Evolutionary conservation across 2,329 filamentous ascomycete species (phyloP).

Genomic region (Pseudopithomyces maydicus): DNA sequence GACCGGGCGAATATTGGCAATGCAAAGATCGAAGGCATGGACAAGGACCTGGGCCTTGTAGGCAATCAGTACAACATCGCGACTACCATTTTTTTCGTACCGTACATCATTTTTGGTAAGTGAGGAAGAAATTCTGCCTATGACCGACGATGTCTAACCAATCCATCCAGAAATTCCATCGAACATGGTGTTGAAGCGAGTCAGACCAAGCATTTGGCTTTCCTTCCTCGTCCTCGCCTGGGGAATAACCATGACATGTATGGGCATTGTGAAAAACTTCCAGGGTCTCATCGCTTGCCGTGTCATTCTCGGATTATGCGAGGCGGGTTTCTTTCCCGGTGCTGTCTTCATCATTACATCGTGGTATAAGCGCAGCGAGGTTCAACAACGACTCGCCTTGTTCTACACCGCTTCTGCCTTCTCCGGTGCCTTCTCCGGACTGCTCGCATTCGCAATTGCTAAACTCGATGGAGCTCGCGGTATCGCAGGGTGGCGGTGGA

Average conservation of each 20-base stretch:
- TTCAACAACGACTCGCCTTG: slow-evolving; percentile 59
- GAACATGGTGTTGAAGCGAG: background rate
- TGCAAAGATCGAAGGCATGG: slow-evolving; percentile 43
- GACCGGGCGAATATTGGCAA: slow-evolving; percentile 50
- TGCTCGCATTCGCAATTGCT: slow-evolving; percentile 59
- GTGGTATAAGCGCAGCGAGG: slow-evolving; percentile 62
- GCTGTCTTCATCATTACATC: slow-evolving; percentile 60
- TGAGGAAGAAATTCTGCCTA: too few species aligned
- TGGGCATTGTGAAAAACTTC: slow-evolving; percentile 52
- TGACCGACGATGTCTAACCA: too few species aligned
- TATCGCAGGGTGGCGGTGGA: slow-evolving; percentile 32
- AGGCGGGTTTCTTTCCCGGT: slow-evolving; percentile 30
- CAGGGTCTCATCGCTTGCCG: slow-evolving; percentile 52
- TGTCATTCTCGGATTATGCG: slow-evolving; percentile 37
- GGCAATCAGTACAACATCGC: slow-evolving; percentile 68
- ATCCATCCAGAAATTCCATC: slow-evolving; percentile 59
- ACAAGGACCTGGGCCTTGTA: slow-evolving; percentile 22
- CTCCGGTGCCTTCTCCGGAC: slow-evolving; percentile 62
- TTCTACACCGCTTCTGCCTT: slow-evolving; percentile 59
- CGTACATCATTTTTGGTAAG: slow-evolving; percentile 47
- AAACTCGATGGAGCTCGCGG: slow-evolving; percentile 62
- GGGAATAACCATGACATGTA: slow-evolving; percentile 50
- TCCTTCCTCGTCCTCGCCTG: slow-evolving; percentile 50
- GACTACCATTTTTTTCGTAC: slow-evolving; percentile 65
- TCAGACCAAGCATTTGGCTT: slow-evolving; percentile 48